phyloP scores from a whole-genome alignment of 2,329 filamentous ascomycete genomes.

The Cladophialophora exuberans region DNA sequence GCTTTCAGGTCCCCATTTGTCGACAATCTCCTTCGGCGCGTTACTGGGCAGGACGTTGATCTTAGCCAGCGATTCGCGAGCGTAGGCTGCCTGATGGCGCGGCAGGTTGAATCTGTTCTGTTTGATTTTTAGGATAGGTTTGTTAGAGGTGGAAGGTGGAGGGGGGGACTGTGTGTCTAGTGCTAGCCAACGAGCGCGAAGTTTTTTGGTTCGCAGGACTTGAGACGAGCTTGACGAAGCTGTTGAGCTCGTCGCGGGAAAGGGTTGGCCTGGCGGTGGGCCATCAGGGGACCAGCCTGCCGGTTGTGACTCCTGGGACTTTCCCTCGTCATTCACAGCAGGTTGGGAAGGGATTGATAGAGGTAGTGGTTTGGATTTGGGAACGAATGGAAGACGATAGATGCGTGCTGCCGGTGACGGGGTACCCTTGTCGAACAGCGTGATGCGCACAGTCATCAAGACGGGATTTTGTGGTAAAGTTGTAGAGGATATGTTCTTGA shows the following conservation, averaged over 20 bases:
- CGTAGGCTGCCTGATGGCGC: slow-evolving; percentile 18
- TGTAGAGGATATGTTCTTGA: slow-evolving; percentile 34
- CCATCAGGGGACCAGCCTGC: slow-evolving; percentile 20
- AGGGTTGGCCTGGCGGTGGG: slow-evolving; percentile 15
- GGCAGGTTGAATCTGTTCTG: slow-evolving; percentile 25
- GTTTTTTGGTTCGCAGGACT: slow-evolving; percentile 40
- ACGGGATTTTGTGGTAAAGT: slow-evolving; percentile 36
- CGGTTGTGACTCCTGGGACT: background rate
- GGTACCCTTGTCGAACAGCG: slow-evolving; percentile 70
- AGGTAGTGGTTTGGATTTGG: background rate
- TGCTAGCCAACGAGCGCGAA: slow-evolving; percentile 73
- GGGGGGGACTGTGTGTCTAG: slow-evolving; percentile 44
- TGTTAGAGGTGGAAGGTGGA: background rate
- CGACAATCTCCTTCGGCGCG: slow-evolving; percentile 30
- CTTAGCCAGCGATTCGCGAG: slow-evolving; percentile 24
- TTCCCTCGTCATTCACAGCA: background rate
- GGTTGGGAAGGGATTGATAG: background rate
- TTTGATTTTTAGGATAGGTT: slow-evolving; percentile 16
- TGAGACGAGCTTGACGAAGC: slow-evolving; percentile 9
- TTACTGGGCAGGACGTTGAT: slow-evolving; percentile 32
- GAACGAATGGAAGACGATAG: slow-evolving; percentile 72
- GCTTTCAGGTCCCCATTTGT: slow-evolving; percentile 28
- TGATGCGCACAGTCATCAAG: slow-evolving; percentile 67
- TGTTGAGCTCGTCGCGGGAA: slow-evolving; percentile 10
- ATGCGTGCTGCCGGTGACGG: slow-evolving; percentile 75